Evolutionary conservation across 306 rosid species (phyloP).

Genomic region (Ormosia emarginata): DNA sequence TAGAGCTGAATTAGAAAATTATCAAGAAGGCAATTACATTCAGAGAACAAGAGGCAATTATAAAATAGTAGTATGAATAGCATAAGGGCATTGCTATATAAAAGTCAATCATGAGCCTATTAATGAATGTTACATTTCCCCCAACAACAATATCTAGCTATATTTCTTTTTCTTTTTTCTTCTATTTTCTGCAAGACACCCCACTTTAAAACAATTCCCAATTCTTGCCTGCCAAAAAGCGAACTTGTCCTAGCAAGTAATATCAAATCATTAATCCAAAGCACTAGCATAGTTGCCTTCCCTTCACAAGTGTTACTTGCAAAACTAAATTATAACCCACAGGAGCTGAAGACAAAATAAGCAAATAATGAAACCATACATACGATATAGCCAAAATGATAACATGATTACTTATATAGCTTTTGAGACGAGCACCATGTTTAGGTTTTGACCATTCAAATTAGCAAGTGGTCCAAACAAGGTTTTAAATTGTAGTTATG

Average conservation of each 20-base stretch:
- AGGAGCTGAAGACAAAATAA: background rate
- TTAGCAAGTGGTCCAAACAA: background rate
- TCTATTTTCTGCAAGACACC: background rate
- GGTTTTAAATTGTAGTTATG: too few relatives aligned
- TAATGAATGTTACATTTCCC: background rate
- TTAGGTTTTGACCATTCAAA: slow-evolving; percentile 3
- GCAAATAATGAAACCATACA: slow-evolving; percentile 1
- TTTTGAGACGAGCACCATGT: background rate
- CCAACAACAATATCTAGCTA: background rate
- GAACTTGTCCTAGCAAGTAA: background rate
- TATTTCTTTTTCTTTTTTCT: background rate
- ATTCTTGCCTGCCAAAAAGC: background rate
- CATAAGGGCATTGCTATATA: background rate
- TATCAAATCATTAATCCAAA: background rate
- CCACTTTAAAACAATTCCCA: background rate
- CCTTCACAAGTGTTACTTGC: background rate
- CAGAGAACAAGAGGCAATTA: background rate
- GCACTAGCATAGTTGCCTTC: background rate
- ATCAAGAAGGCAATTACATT: background rate
- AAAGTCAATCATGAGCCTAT: background rate
- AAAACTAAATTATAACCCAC: background rate
- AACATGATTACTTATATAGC: background rate
- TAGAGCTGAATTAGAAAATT: background rate
- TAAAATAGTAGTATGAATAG: background rate
- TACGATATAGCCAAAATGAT: background rate